Base-by-base conservation (phyloP, 2,329 filamentous ascomycete species). In the Thelonectria discophora region DNA sequence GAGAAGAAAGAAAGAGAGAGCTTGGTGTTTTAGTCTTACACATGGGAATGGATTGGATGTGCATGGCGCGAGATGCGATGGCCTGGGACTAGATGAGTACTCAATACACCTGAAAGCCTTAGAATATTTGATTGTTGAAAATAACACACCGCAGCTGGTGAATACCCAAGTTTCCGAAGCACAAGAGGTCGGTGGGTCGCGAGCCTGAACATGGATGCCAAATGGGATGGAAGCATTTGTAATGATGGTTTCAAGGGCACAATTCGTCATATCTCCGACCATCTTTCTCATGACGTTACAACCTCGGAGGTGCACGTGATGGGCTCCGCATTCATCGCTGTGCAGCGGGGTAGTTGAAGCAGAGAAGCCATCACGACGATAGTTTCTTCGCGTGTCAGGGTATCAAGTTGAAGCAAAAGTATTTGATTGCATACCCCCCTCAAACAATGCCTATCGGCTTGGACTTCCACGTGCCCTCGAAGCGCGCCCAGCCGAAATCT, bases 21-120 rank as follows among this genome's bases (percentile, higher is more conserved):
- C 10, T 18, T 12, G 13, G 39, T 7, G 3, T 18, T 7, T 51
- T 21, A n/a, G 4, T 81, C 88, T 74, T 86, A 93, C 92, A 94
- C 91, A 95, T 94, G 59, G 91, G 91, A 79, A 95, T 94, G 69
- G 90, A 91, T 79, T 92, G 86, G 80, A 94, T 90, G 86, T 94
- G 91, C 92, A 95, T 95, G 68, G 68, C 64, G 70, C 73, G 66
- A 32, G 70, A 70, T 61, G 65, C 48, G 46, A 66, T 59, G 32
- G 48, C 30, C 64, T 69, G 62, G 46, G 55, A n/a, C 63, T 56
- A 27, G 39, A 60, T 49, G 7, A 42, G 12, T 5, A 42, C 32
- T 45, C 52, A 54, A 54, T 40, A 63, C 17, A 69, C 55, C 30
- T 47, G 47, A 21, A 24, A 12, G 32, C 6, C 37, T 57, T 46